Base-by-base conservation (phyloP, 2,329 filamentous ascomycete species). In the Claviceps paspali region DNA sequence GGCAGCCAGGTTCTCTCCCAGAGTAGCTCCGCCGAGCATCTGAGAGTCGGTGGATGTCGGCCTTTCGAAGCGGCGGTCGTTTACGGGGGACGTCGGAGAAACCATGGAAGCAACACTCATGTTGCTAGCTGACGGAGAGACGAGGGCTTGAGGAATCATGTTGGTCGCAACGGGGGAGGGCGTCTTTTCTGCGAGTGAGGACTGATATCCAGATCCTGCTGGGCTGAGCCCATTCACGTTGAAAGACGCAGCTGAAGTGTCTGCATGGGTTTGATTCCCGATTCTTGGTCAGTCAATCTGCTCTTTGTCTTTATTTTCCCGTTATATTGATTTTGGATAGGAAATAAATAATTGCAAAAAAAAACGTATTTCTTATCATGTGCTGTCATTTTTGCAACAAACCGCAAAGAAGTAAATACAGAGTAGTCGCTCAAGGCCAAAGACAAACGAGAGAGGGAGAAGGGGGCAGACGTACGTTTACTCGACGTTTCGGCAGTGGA, bases 31-130 rank as follows among this genome's bases (percentile, higher is more conserved):
- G 18, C 45, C 52, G 4, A 49, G 45, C 35, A 45, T 43, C 15
- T 48, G 48, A 9, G 52, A 53, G 32, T 63, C 56, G 40, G 57
- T 54, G 27, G 52, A 59, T 35, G 50, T 60, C 33, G 61, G 53
- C 31, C 59, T 53, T 39, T 63, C 62, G 44, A 63, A 63, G 34
- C 67, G 65, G 18, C 62, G 58, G 12, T 58, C 53, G 21, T 53
- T 59, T 5, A 56, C 58, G 5, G 69, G 60, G 1, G 66, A 64
- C 1, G 70, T 71, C 5, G 73, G 73, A 14, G 75, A 78, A 9
- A 79, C 71, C 59, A 79, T 77, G 14, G 73, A 73, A 15, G 73
- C 71, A 29, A 79, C 72, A 41, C 73, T 78, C 75, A 79, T 79
- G 49, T 71, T 68, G 47, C 67, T 68, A 11, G 66, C 64, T 1